Base-by-base conservation (phyloP, 2,329 filamentous ascomycete species). In the Laburnicola sp. region DNA sequence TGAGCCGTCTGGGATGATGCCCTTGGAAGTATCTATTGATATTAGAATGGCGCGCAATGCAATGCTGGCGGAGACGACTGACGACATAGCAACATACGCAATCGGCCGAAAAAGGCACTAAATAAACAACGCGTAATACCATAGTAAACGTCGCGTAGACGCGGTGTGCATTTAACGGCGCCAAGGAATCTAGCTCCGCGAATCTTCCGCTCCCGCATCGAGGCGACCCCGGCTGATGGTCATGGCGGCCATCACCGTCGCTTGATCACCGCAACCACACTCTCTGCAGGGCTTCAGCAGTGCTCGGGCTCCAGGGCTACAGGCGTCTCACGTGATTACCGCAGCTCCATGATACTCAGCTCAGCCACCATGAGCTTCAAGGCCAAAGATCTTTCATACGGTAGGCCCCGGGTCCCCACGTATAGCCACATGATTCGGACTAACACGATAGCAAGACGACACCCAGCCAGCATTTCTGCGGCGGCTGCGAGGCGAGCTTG, bases 331-430 rank as follows among this genome's bases (percentile, higher is more conserved):
- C 44, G 45, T 48, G 55, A 45, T 45, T 32, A 40, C 50, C n/a
- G 40, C 27, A n/a, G n/a, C n/a, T n/a, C n/a, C n/a, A n/a, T n/a
- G n/a, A n/a, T n/a, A n/a, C n/a, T n/a, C n/a, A n/a, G 56, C 45
- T 8, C 21, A 22, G 22, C 56, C 87, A 85, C 9, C 64, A 87
- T 79, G 75, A 77, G 74, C 54, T 74, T 89, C 67, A 89, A 84
- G 46, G 77, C 83, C 61, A 89, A 88, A 64, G 86, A 89, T 71
- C 80, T 91, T 42, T 79, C 80, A 51, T 91, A 89, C 78, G 79
- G 82, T 75, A 45, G 57, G n/a, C n/a, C n/a, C n/a, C n/a, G n/a
- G n/a, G n/a, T 26, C 54, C 32, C n/a, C 32, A 23, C 10, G 3
- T 6, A 1, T n/a, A 21, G 3, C 8, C n/a, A 30, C 51, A 73